Evolutionary conservation across 352 stramenopile genomes (phyloP), one percentile per base, ranked within the genome.

Genomic region (Pythium periplocum): DNA sequence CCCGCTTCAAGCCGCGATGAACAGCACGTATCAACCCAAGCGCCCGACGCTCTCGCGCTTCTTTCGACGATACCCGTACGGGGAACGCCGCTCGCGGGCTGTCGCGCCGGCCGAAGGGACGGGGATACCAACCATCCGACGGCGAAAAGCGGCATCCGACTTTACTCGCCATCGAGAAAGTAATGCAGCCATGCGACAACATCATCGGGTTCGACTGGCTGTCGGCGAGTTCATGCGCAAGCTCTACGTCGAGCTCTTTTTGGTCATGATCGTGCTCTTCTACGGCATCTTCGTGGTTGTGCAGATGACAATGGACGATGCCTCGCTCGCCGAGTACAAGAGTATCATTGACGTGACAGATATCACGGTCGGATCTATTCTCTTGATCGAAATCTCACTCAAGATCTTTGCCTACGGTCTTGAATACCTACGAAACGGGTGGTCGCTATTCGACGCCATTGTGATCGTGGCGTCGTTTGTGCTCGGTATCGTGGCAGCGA

Each of bases 231-330:
- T 92, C 57, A 90, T 95, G 78, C 77, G 76, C 33, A 69, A 86
- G 55, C 66, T 95, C 3, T 85, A 84, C 59, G 85, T 95, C 31
- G 81, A 95, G 61, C 57, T 93, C 31, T 95, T 95, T 54, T 95
- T 95, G 61, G 81, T 91, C 38, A 88, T 92, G 67, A 90, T 93
- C 61, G 79, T 95, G 50, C 71, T 95, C 32, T 71, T 68, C 55
- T 92, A 95, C 62, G 85, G 85, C 33, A 66, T 86, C 38, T 93
- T 95, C 45, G 85, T 93, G 61, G 71, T 89, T 11, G 65, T 89
- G 41, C 85, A 95, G 68, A 84, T 95, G 47, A 78, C 78, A 0
- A 79, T 95, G 69, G 75, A 62, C 31, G 78, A 92, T 9, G 58
- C 68, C 7, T 61, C 66, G 32, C 64, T 90, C 45, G 30, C 49